Percentiles rank a stretch among this genome's conserved stretches.
Evolutionary conservation across 257 asterid genomes (phyloP).

Genomic region (Gentiana dahurica): DNA sequence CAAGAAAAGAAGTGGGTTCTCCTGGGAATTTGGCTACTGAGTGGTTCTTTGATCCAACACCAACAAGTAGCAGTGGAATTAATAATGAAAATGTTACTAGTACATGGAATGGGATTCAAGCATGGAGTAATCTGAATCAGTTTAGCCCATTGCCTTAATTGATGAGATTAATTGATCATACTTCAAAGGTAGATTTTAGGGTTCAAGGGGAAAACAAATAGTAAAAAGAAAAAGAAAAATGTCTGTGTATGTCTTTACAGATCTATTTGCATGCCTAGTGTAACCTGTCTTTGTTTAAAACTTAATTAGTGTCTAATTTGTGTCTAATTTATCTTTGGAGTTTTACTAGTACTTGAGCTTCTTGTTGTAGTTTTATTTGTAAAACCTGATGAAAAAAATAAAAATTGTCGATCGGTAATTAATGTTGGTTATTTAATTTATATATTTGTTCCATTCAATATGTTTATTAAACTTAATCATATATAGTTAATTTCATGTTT

Average conservation of each 20-base stretch:
- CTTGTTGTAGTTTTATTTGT: too few relatives aligned
- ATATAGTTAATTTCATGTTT: too few relatives aligned
- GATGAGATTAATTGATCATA: neutral
- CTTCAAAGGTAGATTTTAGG: constrained; percentile 6
- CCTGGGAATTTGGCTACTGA: constrained; percentile 41
- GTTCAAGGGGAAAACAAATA: constrained; percentile 2
- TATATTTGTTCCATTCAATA: too few relatives aligned
- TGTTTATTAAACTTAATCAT: too few relatives aligned
- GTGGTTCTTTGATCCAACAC: constrained; percentile 55
- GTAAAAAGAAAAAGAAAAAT: neutral
- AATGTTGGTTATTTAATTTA: too few relatives aligned
- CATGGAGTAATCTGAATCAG: constrained; percentile 49
- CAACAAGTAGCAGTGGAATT: constrained; percentile 21
- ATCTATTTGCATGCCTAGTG: constrained; percentile 1
- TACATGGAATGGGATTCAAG: constrained; percentile 56
- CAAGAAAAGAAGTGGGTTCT: constrained; percentile 25
- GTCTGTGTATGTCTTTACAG: neutral
- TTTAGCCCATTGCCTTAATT: constrained; percentile 42
- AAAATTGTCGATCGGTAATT: too few relatives aligned
- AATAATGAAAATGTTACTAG: constrained; percentile 17
- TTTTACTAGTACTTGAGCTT: neutral
- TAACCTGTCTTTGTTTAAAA: constrained; percentile 2
- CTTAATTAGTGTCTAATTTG: too few relatives aligned
- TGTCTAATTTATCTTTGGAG: neutral
- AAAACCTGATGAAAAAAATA: too few relatives aligned